A percentile compares a stretch with the other conserved stretches of the same genome.
Evolutionary conservation across 2,329 filamentous ascomycete genomes (phyloP).

Genomic region (Fusarium sp.): DNA sequence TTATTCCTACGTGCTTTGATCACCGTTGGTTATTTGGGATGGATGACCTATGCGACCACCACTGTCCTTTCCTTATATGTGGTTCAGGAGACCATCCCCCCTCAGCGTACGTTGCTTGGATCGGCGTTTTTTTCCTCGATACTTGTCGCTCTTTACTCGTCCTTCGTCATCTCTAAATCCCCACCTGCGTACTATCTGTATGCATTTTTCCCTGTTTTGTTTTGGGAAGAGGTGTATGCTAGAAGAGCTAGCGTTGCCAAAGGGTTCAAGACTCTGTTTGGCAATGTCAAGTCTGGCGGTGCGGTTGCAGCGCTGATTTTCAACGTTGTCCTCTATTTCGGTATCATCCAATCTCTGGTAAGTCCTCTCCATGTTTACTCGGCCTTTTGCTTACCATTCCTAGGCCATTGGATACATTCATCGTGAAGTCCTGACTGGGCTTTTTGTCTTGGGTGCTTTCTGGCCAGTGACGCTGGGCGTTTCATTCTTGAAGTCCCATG

Average conservation of each 20-base stretch:
- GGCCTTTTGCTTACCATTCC: slow-evolving; percentile 3
- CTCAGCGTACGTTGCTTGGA: slow-evolving; percentile 68
- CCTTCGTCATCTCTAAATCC: slow-evolving; percentile 82
- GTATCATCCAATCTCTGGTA: slow-evolving; percentile 81
- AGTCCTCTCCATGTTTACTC: slow-evolving; percentile 41
- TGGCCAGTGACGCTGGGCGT: slow-evolving; percentile 83
- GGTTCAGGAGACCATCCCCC: slow-evolving; percentile 72
- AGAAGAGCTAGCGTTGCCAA: slow-evolving; percentile 74
- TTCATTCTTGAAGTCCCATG: slow-evolving; percentile 75
- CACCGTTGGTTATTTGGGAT: slow-evolving; percentile 90
- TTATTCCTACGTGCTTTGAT: slow-evolving; percentile 90
- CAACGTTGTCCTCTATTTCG: slow-evolving; percentile 74
- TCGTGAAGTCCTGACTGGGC: slow-evolving; percentile 83
- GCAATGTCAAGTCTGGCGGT: slow-evolving; percentile 69
- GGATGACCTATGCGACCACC: slow-evolving; percentile 92
- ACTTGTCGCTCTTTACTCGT: slow-evolving; percentile 79
- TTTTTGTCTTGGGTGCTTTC: slow-evolving; percentile 78
- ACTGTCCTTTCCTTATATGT: slow-evolving; percentile 91
- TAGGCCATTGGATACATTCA: slow-evolving; percentile 93
- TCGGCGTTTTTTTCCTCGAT: slow-evolving; percentile 77
- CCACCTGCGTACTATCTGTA: slow-evolving; percentile 90
- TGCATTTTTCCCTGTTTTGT: slow-evolving; percentile 88
- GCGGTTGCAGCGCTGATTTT: slow-evolving; percentile 68
- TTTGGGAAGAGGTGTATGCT: slow-evolving; percentile 96
- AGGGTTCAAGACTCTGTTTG: slow-evolving; percentile 75